A percentile compares a stretch with the other conserved stretches of the same genome.
phyloP scores from a whole-genome alignment of 345 rosid species.

The Eucalyptus pauciflora region DNA sequence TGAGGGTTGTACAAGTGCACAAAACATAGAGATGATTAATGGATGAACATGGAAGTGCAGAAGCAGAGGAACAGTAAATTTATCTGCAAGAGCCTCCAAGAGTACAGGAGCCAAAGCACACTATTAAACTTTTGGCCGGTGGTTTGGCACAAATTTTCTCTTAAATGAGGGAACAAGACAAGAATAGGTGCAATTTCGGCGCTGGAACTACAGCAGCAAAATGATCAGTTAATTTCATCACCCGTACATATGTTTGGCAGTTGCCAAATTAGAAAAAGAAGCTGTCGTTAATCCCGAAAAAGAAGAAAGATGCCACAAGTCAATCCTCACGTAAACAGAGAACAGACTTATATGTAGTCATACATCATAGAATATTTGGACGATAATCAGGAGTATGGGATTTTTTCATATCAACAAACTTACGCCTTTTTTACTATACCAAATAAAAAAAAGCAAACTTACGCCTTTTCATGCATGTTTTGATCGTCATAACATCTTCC shows the following conservation, averaged over 20 bases:
- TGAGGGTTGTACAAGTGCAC: neutral
- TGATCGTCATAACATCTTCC: neutral
- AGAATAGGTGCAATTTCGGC: neutral
- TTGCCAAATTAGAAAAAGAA: neutral
- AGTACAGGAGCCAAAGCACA: neutral
- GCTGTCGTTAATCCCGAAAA: neutral
- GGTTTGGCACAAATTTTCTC: neutral
- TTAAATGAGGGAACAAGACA: neutral
- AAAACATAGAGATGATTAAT: neutral
- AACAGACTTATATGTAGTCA: neutral
- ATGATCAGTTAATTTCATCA: neutral
- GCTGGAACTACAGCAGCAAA: neutral
- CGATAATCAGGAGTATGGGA: neutral
- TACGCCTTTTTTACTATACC: neutral
- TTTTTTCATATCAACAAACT: neutral
- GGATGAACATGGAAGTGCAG: neutral
- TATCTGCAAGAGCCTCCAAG: neutral
- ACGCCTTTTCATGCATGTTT: neutral
- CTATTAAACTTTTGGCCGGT: neutral
- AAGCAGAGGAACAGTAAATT: neutral
- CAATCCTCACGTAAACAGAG: neutral
- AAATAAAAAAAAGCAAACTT: neutral
- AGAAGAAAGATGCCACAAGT: neutral
- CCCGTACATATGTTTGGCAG: neutral
- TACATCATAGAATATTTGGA: neutral